Percentiles rank a stretch among this genome's conserved stretches.
Conservation (phyloP, 176 grass and related monocot genomes). For the Elaeis guineensis region DNA sequence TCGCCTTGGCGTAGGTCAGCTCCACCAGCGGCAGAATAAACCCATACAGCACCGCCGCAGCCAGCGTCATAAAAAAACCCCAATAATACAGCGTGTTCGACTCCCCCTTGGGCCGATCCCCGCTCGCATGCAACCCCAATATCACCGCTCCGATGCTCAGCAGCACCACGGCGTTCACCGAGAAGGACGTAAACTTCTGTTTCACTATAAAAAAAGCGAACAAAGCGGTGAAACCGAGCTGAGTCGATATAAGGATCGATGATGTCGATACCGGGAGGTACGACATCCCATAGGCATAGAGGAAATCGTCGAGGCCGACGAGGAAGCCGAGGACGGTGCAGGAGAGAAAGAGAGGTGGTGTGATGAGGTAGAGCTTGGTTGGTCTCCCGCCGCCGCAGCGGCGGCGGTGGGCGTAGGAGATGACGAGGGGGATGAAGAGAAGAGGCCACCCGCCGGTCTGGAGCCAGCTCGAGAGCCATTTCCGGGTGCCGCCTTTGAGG, state of each 20-base stretch:
- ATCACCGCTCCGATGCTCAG: slow-evolving; percentile 49
- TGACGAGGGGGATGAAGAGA: too few species aligned
- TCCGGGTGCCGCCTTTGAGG: too few species aligned
- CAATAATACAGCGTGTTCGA: slow-evolving; percentile 35
- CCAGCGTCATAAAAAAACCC: slow-evolving; percentile 63
- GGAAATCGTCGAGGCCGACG: slow-evolving; percentile 46
- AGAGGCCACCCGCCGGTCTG: too few species aligned
- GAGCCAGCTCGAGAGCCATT: too few species aligned
- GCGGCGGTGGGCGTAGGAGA: too few species aligned
- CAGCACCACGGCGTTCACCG: slow-evolving; percentile 66
- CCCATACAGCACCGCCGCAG: slow-evolving; percentile 47
- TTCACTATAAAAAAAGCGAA: slow-evolving; percentile 64
- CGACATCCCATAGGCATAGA: slow-evolving; percentile 57
- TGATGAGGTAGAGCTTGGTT: slow-evolving; percentile 29
- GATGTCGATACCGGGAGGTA: slow-evolving; percentile 80
- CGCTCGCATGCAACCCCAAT: slow-evolving; percentile 42
- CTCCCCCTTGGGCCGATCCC: slow-evolving; percentile 48
- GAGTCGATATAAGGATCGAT: slow-evolving; percentile 65
- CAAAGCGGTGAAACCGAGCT: slow-evolving; percentile 70
- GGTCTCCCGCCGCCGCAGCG: not conserved
- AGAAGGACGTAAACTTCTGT: slow-evolving; percentile 63
- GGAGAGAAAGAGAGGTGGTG: slow-evolving; percentile 37
- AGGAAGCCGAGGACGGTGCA: slow-evolving; percentile 41
- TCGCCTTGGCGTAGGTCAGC: slow-evolving; percentile 34
- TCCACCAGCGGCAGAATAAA: slow-evolving; percentile 57